Evolutionary conservation across 1,139 yeast species (phyloP).

Genomic region (Protomyces gravidus): DNA sequence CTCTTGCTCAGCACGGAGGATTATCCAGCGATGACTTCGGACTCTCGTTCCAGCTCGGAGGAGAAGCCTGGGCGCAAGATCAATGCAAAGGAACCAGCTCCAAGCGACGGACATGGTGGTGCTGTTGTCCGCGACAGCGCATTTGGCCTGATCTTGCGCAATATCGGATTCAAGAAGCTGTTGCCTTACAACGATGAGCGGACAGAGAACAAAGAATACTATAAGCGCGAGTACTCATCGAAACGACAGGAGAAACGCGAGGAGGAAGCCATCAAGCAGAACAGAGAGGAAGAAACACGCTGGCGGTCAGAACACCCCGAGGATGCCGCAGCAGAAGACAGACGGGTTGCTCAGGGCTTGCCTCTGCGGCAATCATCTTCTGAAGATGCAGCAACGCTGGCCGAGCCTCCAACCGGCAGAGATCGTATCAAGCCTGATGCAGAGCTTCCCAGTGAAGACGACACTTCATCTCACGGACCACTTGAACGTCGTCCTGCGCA

Average conservation of each 20-base stretch:
- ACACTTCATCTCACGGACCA: neutral
- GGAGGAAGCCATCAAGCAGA: conserved; percentile 9
- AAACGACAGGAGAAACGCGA: conserved; percentile 4
- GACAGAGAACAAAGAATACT: conserved; percentile 2
- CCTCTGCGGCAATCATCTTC: neutral
- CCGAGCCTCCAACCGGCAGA: neutral
- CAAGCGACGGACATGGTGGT: conserved; percentile 9
- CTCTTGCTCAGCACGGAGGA: no score
- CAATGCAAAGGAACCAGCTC: conserved; percentile 18
- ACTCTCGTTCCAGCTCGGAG: neutral
- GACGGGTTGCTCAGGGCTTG: neutral
- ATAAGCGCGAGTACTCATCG: conserved; percentile 4
- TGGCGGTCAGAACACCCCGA: conserved; percentile 17
- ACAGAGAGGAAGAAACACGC: conserved; percentile 10
- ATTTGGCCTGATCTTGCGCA: neutral
- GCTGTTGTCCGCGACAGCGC: conserved; percentile 16
- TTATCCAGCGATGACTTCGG: neutral
- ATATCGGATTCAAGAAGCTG: neutral
- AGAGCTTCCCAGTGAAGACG: neutral
- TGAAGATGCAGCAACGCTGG: conserved; percentile 6
- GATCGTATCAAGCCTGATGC: neutral
- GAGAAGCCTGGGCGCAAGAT: conserved; percentile 3
- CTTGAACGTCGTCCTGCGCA: neutral
- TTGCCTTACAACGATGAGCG: conserved; percentile 22
- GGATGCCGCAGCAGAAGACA: conserved; percentile 16